phyloP scores from a whole-genome alignment of 352 stramenopile species.

The Phytophthora citricola region DNA sequence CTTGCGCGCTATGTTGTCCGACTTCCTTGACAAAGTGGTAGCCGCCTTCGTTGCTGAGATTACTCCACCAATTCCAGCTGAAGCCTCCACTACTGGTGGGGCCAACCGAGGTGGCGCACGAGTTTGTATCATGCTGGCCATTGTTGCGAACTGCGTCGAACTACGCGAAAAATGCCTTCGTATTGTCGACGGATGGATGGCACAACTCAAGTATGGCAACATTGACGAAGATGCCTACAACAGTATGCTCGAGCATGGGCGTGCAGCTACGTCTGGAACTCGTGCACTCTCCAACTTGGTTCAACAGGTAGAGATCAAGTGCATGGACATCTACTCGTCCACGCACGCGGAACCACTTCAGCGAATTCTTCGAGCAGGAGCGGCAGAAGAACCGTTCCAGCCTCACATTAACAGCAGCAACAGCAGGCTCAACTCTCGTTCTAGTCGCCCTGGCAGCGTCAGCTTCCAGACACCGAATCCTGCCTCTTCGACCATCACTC shows the following conservation, averaged over 20 bases:
- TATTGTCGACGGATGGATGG: constrained; percentile 56
- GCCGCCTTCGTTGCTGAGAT: constrained; percentile 51
- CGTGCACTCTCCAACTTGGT: constrained; percentile 47
- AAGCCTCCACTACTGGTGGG: constrained; percentile 29
- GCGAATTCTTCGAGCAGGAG: constrained; percentile 52
- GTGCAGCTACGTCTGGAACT: constrained; percentile 28
- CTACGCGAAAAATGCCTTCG: constrained; percentile 62
- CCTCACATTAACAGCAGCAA: constrained; percentile 19
- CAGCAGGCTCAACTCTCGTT: constrained; percentile 37
- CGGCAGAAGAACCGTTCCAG: constrained; percentile 57
- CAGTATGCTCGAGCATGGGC: constrained; percentile 27
- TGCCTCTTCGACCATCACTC: constrained; percentile 25
- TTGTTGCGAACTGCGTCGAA: constrained; percentile 78
- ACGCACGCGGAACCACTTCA: constrained; percentile 59
- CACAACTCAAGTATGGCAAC: constrained; percentile 41
- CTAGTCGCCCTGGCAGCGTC: constrained; percentile 31
- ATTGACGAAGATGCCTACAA: constrained; percentile 24
- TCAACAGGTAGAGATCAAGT: constrained; percentile 59
- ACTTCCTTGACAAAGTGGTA: constrained; percentile 59
- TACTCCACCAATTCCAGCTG: constrained; percentile 43
- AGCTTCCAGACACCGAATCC: constrained; percentile 32
- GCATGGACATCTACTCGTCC: constrained; percentile 66
- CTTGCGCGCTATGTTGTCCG: constrained; percentile 55
- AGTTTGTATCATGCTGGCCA: constrained; percentile 68
- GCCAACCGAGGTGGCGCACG: constrained; percentile 37